These are phyloP conservation scores for Chrysosphaeria jannelii DNA, from an alignment of 2,329 filamentous ascomycete species.

Conservation along the genomic window DNA sequence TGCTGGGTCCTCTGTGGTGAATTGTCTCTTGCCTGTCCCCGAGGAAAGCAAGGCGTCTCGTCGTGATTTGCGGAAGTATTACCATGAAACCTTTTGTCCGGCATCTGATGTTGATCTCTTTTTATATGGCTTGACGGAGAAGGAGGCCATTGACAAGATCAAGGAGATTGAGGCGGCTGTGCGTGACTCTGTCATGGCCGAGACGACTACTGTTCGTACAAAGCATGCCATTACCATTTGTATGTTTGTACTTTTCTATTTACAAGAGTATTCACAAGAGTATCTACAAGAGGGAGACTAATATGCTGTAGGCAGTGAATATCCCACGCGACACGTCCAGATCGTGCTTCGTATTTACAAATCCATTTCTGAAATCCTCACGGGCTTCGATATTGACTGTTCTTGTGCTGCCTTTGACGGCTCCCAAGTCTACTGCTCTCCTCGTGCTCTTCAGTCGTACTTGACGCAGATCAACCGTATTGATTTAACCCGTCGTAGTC, in stretches of 20 bases:
- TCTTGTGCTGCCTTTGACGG: slow-evolving; percentile 59
- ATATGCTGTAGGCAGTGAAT: too few species aligned
- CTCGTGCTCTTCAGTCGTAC: slow-evolving; percentile 46
- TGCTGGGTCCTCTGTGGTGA: slow-evolving; percentile 55
- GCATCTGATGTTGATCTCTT: slow-evolving; percentile 75
- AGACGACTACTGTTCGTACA: slow-evolving; percentile 58
- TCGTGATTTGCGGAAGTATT: slow-evolving; percentile 36
- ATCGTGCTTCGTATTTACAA: slow-evolving; percentile 70
- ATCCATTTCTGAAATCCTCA: slow-evolving; percentile 55
- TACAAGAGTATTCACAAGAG: too few species aligned
- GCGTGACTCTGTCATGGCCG: slow-evolving; percentile 47
- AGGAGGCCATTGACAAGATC: slow-evolving; percentile 58
- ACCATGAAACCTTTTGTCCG: slow-evolving; percentile 52
- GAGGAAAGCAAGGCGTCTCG: slow-evolving; percentile 29
- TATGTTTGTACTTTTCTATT: too few species aligned
- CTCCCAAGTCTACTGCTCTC: slow-evolving; percentile 47
- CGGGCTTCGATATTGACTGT: slow-evolving; percentile 70
- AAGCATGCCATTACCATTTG: slow-evolving; percentile 66
- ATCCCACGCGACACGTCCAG: slow-evolving; percentile 53
- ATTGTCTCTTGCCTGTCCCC: slow-evolving; percentile 43
- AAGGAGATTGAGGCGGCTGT: slow-evolving; percentile 50
- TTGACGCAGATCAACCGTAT: slow-evolving; percentile 60
- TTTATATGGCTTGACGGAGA: slow-evolving; percentile 48
- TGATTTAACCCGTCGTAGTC: slow-evolving; percentile 49
- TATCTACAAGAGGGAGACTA: too few species aligned